Evolutionary conservation across 257 asterid genomes (phyloP).

Genomic region (Plantago major): DNA sequence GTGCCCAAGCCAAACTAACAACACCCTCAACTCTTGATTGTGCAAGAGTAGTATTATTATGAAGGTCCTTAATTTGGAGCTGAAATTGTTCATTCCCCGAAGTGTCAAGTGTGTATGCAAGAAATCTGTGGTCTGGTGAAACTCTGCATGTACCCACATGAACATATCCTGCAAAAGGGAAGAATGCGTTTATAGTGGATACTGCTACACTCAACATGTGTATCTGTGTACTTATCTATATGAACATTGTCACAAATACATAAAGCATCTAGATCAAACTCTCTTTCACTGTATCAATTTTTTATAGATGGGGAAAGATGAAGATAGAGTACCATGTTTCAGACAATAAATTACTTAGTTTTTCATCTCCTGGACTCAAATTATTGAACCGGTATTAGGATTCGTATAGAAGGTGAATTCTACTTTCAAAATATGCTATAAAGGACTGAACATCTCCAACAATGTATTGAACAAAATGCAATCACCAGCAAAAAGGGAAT

Average conservation of each 20-base stretch:
- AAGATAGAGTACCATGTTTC: too few species aligned
- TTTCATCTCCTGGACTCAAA: not conserved
- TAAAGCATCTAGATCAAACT: too few species aligned
- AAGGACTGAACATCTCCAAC: too few species aligned
- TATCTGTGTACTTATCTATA: not conserved
- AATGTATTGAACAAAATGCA: too few species aligned
- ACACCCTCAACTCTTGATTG: conserved; percentile 56
- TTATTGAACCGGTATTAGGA: too few species aligned
- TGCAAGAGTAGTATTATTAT: conserved; percentile 35
- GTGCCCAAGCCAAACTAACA: conserved; percentile 93
- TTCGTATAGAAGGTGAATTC: too few species aligned
- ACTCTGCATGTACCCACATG: conserved; percentile 91
- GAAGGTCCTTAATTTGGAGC: conserved; percentile 79
- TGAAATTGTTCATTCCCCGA: conserved; percentile 67
- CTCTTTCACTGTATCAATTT: too few species aligned
- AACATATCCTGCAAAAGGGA: conserved; percentile 74
- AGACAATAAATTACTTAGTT: too few species aligned
- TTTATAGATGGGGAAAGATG: too few species aligned
- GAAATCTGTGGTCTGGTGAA: conserved; percentile 82
- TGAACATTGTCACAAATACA: not conserved
- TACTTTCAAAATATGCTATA: too few species aligned
- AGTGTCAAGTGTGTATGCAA: conserved; percentile 74
- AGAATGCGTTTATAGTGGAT: conserved; percentile 1
- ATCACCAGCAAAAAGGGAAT: not conserved
- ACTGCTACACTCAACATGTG: not conserved